Evolutionary conservation across 2,329 filamentous ascomycete genomes (phyloP).

Genomic region (Periglandula ipomoeae): DNA sequence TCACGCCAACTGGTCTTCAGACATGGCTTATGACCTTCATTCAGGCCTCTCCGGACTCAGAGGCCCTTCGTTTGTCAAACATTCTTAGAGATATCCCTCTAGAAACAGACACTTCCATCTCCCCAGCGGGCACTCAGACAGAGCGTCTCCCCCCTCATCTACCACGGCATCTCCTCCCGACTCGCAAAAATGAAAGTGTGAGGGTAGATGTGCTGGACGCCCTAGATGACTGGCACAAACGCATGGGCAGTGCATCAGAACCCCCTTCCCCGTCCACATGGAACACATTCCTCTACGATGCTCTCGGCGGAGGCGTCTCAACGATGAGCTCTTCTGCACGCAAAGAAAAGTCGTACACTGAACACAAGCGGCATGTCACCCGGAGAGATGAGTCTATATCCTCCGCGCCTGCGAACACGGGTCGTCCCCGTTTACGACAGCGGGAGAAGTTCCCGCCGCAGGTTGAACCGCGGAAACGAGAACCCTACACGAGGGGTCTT

Average conservation of each 20-base stretch:
- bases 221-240: conserved; percentile 36
- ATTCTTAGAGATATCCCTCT: conserved; percentile 65
- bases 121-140: conserved; percentile 43
- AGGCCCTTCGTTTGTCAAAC: conserved; percentile 60
- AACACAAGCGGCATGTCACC: not conserved
- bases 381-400: not conserved
- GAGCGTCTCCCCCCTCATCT: conserved; percentile 75
- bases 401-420: not conserved
- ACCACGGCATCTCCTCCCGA: conserved; percentile 63
- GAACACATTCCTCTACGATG: conserved; percentile 3
- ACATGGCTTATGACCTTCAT: conserved; percentile 66
- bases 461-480: too few relatives aligned
- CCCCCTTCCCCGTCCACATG: not conserved
- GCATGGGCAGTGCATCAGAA: conserved; percentile 7
- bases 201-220: conserved; percentile 52
- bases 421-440: not conserved
- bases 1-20: conserved; percentile 60
- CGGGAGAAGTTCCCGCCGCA: not conserved
- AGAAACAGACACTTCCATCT: conserved; percentile 23
- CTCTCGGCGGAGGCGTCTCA: not conserved
- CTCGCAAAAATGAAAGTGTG: conserved; percentile 42
- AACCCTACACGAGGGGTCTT: not conserved
- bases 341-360: not conserved
- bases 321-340: not conserved
- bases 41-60: conserved; percentile 65